Evolutionary conservation across 176 grass and related monocot genomes (phyloP).

Genomic region (Ensete glaucum): DNA sequence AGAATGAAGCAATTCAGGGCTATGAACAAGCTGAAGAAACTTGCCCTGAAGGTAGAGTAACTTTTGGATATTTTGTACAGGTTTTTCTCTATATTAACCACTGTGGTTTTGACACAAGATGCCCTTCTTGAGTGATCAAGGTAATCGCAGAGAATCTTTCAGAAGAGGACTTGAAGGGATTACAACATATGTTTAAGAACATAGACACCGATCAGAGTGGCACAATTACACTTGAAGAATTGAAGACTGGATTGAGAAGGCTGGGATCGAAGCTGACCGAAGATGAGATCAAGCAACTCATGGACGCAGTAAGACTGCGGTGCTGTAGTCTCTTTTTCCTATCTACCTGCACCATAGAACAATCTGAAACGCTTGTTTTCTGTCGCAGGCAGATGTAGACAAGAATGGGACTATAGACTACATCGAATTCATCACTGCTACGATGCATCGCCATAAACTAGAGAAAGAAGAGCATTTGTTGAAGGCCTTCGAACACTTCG

Average conservation of each 20-base stretch:
- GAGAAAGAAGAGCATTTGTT: slow-evolving; percentile 57
- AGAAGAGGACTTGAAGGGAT: slow-evolving; percentile 51
- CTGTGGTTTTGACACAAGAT: neutral
- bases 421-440: slow-evolving; percentile 56
- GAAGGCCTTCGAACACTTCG: slow-evolving; percentile 22
- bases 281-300: slow-evolving; percentile 59
- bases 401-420: slow-evolving; percentile 81
- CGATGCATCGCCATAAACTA: slow-evolving; percentile 79
- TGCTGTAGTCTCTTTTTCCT: slow-evolving; percentile 8
- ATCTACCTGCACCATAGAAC: neutral
- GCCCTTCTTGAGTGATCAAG: slow-evolving; percentile 22
- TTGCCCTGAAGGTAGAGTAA: slow-evolving; percentile 17
- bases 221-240: slow-evolving; percentile 65
- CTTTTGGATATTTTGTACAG: neutral
- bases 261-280: slow-evolving; percentile 52
- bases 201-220: slow-evolving; percentile 82
- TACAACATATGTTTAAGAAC: slow-evolving; percentile 81
- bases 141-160: slow-evolving; percentile 60
- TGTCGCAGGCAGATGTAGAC: slow-evolving; percentile 69
- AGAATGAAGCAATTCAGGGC: slow-evolving; percentile 37
- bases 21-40: slow-evolving; percentile 32
- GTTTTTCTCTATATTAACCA: too few species aligned
- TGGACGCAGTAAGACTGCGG: slow-evolving; percentile 65
- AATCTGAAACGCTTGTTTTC: slow-evolving; percentile 7
- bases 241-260: slow-evolving; percentile 48